Evolutionary conservation across 140 eudicot species (phyloP).

Genomic region (Ambrosia hybrid): DNA sequence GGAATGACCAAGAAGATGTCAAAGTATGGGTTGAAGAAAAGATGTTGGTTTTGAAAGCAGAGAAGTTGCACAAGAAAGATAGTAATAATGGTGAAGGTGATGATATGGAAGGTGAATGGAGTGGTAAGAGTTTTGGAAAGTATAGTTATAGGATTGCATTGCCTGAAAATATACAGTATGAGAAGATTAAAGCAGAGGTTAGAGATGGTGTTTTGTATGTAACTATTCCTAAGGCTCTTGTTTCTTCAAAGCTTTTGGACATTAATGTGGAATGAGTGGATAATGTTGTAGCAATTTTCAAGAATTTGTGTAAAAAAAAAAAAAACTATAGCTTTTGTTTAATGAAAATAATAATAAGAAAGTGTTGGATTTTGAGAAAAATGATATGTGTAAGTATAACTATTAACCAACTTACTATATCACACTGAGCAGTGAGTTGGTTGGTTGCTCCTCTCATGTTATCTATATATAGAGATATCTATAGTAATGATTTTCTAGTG

Average conservation of each 20-base stretch:
- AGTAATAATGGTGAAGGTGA: constrained; percentile 59
- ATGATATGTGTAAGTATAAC: no score
- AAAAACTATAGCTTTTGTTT: background rate
- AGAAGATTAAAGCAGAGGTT: constrained; percentile 90
- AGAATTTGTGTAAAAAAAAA: background rate
- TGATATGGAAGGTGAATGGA: constrained; percentile 69
- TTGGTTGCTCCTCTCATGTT: no score
- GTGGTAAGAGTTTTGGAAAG: constrained; percentile 66
- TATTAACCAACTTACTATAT: no score
- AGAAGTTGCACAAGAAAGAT: constrained; percentile 36
- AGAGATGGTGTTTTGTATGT: constrained; percentile 89
- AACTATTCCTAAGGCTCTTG: constrained; percentile 59
- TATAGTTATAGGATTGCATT: constrained; percentile 66
- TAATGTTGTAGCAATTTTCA: background rate
- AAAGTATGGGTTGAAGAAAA: constrained; percentile 85
- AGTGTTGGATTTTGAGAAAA: background rate
- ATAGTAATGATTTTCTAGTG: no score
- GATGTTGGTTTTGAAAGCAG: constrained; percentile 78
- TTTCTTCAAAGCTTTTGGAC: constrained; percentile 57
- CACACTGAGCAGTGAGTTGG: no score
- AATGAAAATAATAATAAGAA: background rate
- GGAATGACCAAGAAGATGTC: constrained; percentile 85
- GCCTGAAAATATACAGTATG: constrained; percentile 83
- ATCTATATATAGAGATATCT: no score
- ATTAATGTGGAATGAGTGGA: constrained; percentile 58